These are phyloP conservation scores for Carex parvula DNA, from an alignment of 176 grass and related monocot genomes.

Conservation along the genomic window DNA sequence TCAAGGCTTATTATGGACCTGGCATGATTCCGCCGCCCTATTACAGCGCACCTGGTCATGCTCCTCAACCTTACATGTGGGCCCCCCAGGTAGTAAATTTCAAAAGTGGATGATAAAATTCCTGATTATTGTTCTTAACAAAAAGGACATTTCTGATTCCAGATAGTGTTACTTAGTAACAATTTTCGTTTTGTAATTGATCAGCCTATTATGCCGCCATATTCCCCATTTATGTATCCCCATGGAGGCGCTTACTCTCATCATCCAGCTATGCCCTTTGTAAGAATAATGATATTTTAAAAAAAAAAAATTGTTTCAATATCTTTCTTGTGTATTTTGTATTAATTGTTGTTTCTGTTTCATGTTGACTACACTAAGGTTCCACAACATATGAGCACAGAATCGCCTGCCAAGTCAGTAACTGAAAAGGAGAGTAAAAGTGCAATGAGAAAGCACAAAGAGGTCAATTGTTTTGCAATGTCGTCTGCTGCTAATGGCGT, in stretches of 20 bases:
- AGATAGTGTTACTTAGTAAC: background rate
- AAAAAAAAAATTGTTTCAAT: background rate
- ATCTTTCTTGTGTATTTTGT: background rate
- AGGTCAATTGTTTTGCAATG: conserved; percentile 41
- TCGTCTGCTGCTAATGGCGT: conserved; percentile 43
- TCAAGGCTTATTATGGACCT: conserved; percentile 78
- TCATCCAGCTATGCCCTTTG: conserved; percentile 49
- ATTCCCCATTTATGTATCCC: conserved; percentile 76
- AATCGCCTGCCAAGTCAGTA: conserved; percentile 49
- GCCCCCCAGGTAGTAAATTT: conserved; percentile 59
- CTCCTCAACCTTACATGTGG: conserved; percentile 67
- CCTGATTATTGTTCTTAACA: background rate
- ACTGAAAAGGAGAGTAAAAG: conserved; percentile 47
- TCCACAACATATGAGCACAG: conserved; percentile 40
- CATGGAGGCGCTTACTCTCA: conserved; percentile 54
- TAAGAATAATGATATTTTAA: conserved; percentile 32
- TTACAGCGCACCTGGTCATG: conserved; percentile 51
- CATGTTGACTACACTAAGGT: conserved; percentile 7
- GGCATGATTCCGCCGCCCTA: conserved; percentile 64
- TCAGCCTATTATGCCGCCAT: conserved; percentile 54
- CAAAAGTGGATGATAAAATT: conserved; percentile 3
- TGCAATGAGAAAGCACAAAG: conserved; percentile 49
- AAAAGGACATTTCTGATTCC: background rate
- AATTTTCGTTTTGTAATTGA: background rate
- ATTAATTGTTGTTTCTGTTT: background rate